A percentile compares a stretch with the other conserved stretches of the same genome.
These are phyloP conservation scores for Dictyophora rubrovolvata DNA, from an alignment of 768 basidiomycete species.

Conservation along the genomic window DNA sequence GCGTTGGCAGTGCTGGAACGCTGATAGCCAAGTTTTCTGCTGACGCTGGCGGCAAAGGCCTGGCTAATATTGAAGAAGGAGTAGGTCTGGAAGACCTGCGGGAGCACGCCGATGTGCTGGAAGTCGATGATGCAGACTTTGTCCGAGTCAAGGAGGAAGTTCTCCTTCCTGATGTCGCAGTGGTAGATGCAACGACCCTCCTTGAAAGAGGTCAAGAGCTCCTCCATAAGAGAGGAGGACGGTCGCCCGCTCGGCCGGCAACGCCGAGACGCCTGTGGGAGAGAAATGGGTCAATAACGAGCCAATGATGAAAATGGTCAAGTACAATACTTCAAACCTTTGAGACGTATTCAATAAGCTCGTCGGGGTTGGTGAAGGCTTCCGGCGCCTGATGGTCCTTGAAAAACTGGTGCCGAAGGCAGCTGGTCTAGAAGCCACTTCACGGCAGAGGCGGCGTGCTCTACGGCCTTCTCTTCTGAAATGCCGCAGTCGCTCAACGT, in stretches of 20 bases:
- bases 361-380: not conserved
- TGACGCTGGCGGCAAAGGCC: not conserved
- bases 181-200: not conserved
- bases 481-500: constrained; percentile 2
- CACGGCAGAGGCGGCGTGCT: constrained; percentile 1
- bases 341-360: too few species aligned
- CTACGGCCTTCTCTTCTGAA: constrained; percentile 1
- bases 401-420: constrained; percentile 3
- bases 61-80: not conserved
- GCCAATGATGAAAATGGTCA: too few species aligned
- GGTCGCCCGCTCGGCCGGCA: too few species aligned
- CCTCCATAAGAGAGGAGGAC: too few species aligned
- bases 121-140: not conserved
- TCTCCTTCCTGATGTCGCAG: not conserved
- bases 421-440: constrained; percentile 3
- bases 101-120: not conserved
- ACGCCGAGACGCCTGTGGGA: too few species aligned
- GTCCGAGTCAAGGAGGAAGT: not conserved
- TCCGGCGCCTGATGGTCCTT: constrained; percentile 1
- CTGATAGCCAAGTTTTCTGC: constrained; percentile 3
- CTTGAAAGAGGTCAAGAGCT: too few species aligned
- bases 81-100: not conserved
- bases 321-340: too few species aligned
- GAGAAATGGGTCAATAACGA: too few species aligned
- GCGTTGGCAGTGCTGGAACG: not conserved